Conservation (phyloP, 805 yeast genomes). For the Lipomyces yamadae region DNA sequence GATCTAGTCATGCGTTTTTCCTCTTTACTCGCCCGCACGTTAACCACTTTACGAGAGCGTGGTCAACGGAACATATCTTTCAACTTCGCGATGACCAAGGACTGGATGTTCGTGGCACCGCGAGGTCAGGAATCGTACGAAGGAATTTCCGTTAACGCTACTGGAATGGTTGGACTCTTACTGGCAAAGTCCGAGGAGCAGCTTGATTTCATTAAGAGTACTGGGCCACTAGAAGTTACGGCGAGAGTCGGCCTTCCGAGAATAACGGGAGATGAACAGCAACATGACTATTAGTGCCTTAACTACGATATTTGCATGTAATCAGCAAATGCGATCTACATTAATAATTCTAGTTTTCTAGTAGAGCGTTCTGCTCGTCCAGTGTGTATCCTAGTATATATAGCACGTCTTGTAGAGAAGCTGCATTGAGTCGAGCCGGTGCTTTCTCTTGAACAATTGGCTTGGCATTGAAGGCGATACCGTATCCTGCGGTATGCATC, state of each 20-base stretch:
- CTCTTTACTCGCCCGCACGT: conserved; percentile 69
- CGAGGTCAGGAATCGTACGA: conserved; percentile 62
- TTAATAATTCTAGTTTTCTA: conserved; percentile 16
- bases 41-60: conserved; percentile 57
- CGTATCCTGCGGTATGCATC: conserved; percentile 92
- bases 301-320: neutral
- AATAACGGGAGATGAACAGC: conserved; percentile 36
- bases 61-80: conserved; percentile 59
- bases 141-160: conserved; percentile 71
- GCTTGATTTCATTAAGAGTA: conserved; percentile 54
- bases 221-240: conserved; percentile 55
- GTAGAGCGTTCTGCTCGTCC: conserved; percentile 52
- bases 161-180: conserved; percentile 79
- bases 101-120: conserved; percentile 88
- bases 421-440: conserved; percentile 77
- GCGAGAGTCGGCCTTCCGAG: conserved; percentile 66
- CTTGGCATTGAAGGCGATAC: conserved; percentile 97
- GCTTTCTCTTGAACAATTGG: conserved; percentile 85
- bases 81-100: conserved; percentile 78
- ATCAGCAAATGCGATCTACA: no score
- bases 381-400: conserved; percentile 79
- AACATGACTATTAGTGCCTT: conserved; percentile 26
- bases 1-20: conserved; percentile 74
- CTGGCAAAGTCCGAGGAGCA: conserved; percentile 69
- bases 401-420: conserved; percentile 72